These are phyloP conservation scores for Fraxinus xanthoxyloides DNA, from an alignment of 305 asterid species.

Conservation along the genomic window DNA sequence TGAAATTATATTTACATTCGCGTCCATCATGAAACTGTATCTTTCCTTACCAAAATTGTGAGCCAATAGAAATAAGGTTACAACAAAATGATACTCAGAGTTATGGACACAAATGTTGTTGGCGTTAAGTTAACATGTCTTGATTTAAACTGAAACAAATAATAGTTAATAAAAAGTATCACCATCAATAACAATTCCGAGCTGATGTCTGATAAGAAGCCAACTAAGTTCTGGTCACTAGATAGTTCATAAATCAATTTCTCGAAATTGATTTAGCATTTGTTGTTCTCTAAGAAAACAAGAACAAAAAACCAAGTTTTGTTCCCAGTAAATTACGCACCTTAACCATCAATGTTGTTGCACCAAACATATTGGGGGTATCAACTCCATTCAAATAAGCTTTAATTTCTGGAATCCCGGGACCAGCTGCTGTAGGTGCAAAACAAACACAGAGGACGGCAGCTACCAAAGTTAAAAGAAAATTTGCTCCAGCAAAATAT, in stretches of 20 bases:
- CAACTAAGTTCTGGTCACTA: not conserved
- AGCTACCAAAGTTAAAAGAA: slow-evolving; percentile 59
- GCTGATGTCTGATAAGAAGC: not conserved
- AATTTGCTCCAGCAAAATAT: slow-evolving; percentile 72
- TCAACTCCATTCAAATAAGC: slow-evolving; percentile 92
- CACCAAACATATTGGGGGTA: slow-evolving; percentile 87
- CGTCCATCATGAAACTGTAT: not conserved
- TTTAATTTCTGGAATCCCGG: slow-evolving; percentile 89
- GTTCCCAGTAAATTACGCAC: slow-evolving; percentile 28
- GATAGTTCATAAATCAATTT: not conserved
- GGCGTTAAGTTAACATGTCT: not conserved
- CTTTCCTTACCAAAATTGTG: not conserved
- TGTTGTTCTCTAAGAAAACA: not conserved
- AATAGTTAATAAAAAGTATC: not conserved
- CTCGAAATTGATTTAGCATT: not conserved
- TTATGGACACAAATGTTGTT: not conserved
- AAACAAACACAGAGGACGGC: slow-evolving; percentile 64
- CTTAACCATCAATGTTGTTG: slow-evolving; percentile 72
- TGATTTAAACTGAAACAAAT: not conserved
- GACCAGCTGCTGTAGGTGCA: slow-evolving; percentile 98
- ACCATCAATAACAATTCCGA: not conserved
- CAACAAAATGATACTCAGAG: not conserved
- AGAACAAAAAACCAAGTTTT: not conserved
- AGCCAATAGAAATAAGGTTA: not conserved
- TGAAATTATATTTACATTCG: not conserved